phyloP scores from a whole-genome alignment of 2,329 filamentous ascomycete species.

The Xylariaceae sp. region DNA sequence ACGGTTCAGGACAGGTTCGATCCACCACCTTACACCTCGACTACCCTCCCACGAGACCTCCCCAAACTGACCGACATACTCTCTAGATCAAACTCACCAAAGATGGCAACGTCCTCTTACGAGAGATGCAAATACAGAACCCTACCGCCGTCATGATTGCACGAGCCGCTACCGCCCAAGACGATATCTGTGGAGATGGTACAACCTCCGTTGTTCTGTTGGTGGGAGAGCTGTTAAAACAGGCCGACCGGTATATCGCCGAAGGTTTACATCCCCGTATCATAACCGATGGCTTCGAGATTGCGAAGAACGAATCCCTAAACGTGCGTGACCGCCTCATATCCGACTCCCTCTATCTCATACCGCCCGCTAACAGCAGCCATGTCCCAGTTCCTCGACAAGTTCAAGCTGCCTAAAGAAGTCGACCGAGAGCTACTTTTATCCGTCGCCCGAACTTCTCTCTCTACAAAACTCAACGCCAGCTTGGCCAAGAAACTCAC shows the following conservation, averaged over 20 bases:
- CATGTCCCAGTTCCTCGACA: constrained; percentile 71
- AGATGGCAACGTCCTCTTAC: constrained; percentile 83
- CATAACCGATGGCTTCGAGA: constrained; percentile 95
- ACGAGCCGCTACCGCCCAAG: constrained; percentile 87
- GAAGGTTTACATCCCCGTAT: constrained; percentile 96
- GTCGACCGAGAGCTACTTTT: constrained; percentile 92
- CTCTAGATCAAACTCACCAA: constrained; percentile 94
- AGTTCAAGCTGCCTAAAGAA: constrained; percentile 83
- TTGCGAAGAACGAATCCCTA: constrained; percentile 87
- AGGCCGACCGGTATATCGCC: constrained; percentile 91
- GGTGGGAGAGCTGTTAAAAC: constrained; percentile 95
- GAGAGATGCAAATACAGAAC: constrained; percentile 93
- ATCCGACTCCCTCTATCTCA: neutral
- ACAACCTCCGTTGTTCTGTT: constrained; percentile 94
- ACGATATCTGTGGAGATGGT: constrained; percentile 97
- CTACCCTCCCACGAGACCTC: constrained; percentile 8
- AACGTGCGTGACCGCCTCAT: constrained; percentile 53
- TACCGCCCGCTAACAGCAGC: constrained; percentile 12
- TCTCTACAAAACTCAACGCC: constrained; percentile 91
- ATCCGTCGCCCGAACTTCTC: constrained; percentile 87
- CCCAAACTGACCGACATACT: constrained; percentile 19
- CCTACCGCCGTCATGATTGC: constrained; percentile 87
- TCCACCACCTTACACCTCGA: constrained; percentile 15
- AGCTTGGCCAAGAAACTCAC: constrained; percentile 87
- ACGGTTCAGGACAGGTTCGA: constrained; percentile 64